Percentiles rank a stretch among this genome's conserved stretches.
Evolutionary conservation across 2,329 filamentous ascomycete species (phyloP).

Genomic region (Waltergamsia citrina): DNA sequence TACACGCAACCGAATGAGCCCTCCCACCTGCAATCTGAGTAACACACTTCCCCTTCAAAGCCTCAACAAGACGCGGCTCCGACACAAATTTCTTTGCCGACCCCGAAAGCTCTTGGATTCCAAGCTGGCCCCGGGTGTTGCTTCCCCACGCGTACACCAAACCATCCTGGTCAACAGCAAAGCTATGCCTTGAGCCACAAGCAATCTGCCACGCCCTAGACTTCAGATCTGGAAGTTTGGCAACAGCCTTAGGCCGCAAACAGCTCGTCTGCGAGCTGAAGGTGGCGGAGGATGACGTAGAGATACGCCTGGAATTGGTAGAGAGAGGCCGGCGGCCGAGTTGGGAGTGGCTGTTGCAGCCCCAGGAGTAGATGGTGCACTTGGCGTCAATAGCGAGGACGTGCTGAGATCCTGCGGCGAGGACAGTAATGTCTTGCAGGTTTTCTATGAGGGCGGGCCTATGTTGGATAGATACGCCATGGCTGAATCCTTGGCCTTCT

Average conservation of each 20-base stretch:
- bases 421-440: slow-evolving; percentile 47
- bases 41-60: not conserved
- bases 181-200: slow-evolving; percentile 64
- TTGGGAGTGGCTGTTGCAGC: slow-evolving; percentile 49
- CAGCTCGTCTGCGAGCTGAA: too few relatives aligned
- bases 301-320: not conserved
- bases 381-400: slow-evolving; percentile 50
- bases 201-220: too few relatives aligned
- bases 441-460: slow-evolving; percentile 41
- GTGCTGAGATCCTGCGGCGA: slow-evolving; percentile 55
- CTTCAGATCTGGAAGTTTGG: too few relatives aligned
- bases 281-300: too few relatives aligned
- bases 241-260: too few relatives aligned
- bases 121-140: slow-evolving; percentile 57
- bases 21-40: slow-evolving; percentile 19
- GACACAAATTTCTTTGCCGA: slow-evolving; percentile 22
- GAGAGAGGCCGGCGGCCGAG: slow-evolving; percentile 26
- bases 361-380: slow-evolving; percentile 53
- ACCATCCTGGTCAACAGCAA: slow-evolving; percentile 57
- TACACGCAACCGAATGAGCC: slow-evolving; percentile 57
- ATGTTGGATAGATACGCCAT: slow-evolving; percentile 18
- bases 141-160: slow-evolving; percentile 66
- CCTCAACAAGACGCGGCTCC: not conserved
- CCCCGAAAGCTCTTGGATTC: not conserved
- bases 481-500: too few relatives aligned